phyloP scores from a whole-genome alignment of 2,329 filamentous ascomycete genomes.

The Colletotrichum sp. region DNA sequence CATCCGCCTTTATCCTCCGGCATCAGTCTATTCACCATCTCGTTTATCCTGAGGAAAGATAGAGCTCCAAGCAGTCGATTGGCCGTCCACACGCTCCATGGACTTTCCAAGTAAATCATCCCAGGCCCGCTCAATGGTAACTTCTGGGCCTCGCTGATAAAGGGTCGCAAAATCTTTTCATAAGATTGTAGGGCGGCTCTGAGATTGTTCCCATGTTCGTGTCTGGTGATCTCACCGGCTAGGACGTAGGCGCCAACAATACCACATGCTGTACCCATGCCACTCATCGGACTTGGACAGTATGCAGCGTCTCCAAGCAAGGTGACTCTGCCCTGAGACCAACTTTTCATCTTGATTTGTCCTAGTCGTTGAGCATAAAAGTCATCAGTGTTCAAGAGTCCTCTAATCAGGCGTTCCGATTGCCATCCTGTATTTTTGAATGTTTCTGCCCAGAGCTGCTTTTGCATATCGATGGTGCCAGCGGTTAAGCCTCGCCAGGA shows the following conservation, averaged over 20 bases:
- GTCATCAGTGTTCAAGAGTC: constrained; percentile 41
- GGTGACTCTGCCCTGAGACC: constrained; percentile 50
- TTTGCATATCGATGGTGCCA: constrained; percentile 21
- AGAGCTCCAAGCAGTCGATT: neutral
- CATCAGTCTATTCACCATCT: neutral
- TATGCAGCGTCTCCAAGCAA: constrained; percentile 60
- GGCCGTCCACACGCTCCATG: constrained; percentile 10
- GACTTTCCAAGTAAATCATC: constrained; percentile 14
- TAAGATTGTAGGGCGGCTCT: constrained; percentile 43
- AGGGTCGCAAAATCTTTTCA: constrained; percentile 46
- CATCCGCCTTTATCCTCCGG: neutral
- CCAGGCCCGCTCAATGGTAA: neutral
- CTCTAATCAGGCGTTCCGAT: constrained; percentile 44
- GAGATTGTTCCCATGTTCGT: constrained; percentile 27
- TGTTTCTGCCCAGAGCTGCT: constrained; percentile 36
- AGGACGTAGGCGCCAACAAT: constrained; percentile 59
- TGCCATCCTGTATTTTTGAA: constrained; percentile 43
- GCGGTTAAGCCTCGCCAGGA: constrained; percentile 2
- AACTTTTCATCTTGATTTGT: constrained; percentile 47
- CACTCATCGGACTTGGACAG: constrained; percentile 50
- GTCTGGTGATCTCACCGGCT: constrained; percentile 53
- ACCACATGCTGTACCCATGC: constrained; percentile 54
- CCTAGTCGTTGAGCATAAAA: constrained; percentile 51
- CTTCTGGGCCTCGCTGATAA: constrained; percentile 45
- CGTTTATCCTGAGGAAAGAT: neutral